Evolutionary conservation across 192 early-diverging fungal species (phyloP), one percentile per base, ranked within the genome.

Genomic region (Backusella australiensis): DNA sequence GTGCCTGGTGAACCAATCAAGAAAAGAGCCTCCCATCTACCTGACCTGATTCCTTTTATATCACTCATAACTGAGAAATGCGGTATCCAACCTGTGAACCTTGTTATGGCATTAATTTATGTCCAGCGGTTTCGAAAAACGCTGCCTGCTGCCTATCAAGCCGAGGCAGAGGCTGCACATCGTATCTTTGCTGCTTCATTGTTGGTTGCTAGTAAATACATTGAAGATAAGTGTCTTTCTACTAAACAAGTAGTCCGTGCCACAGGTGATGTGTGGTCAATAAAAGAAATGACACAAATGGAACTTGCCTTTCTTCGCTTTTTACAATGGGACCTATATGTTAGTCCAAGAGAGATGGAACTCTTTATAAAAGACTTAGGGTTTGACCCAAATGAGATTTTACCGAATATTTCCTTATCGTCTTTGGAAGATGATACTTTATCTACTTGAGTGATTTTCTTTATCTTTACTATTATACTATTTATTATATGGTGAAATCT

Each of bases 261-360:
- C 15, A 76, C 82, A 6, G 82, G 82, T 21, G 77, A 83, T 56
- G 77, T 83, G 34, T 83, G 82, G 82, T 76, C 82, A 39, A 77
- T 79, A 42, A 83, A 80, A 71, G 82, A 83, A 72, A 83, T 79
- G 17, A 79, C 82, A 12, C 72, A 75, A 23, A 83, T 83, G 82
- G 82, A 83, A 53, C 52, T 83, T 14, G 82, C 78, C 0, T 79
- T 83, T 23, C 35, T 83, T 19, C 56, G 77, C 8, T 83, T 83
- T 49, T 42, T 83, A 29, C 78, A 79, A 34, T 83, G 82, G 82
- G 69, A 83, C 11, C 68, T 83, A 14, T 71, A 71, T 44, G 65
- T 83, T 23, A 72, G 69, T 12, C 70, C 34, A 41, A 75, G 77
- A 59, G 78, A 83, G 67, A 76, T 83, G 36, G 29, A 42, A 17